Conservation (phyloP, 768 basidiomycete species). For the Auricularia sp. region DNA sequence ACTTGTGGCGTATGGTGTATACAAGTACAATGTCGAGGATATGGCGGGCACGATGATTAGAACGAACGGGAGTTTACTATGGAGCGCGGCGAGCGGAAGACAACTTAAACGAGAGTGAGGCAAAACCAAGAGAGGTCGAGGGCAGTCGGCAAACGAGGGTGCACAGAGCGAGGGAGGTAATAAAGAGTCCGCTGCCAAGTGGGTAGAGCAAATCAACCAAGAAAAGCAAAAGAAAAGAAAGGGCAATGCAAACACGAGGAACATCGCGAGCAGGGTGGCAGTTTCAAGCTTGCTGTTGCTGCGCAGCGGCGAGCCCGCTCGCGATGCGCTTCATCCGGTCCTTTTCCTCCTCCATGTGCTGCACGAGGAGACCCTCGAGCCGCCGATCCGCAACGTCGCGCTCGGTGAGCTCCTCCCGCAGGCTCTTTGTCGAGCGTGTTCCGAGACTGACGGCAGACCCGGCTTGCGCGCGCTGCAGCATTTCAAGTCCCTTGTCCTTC, state of each 20-base stretch:
- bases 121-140: background rate
- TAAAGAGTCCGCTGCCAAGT: too few species aligned
- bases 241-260: background rate
- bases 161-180: too few species aligned
- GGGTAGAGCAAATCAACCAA: background rate
- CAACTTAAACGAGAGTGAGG: background rate
- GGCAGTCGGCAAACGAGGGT: too few species aligned
- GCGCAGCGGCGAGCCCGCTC: constrained; percentile 8
- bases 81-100: too few species aligned
- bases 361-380: constrained; percentile 70
- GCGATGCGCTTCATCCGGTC: constrained; percentile 73
- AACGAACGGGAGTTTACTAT: too few species aligned
- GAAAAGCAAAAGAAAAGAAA: background rate
- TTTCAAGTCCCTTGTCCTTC: background rate
- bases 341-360: constrained; percentile 78
- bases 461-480: constrained; percentile 2
- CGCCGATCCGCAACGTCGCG: constrained; percentile 44
- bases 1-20: too few species aligned
- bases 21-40: too few species aligned
- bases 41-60: too few species aligned
- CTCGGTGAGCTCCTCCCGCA: constrained; percentile 5
- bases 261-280: background rate
- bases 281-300: background rate
- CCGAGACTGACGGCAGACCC: constrained; percentile 22
- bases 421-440: constrained; percentile 4